Base-by-base conservation (phyloP, 2,329 filamentous ascomycete genomes). In the Pleomassaria siparia region DNA sequence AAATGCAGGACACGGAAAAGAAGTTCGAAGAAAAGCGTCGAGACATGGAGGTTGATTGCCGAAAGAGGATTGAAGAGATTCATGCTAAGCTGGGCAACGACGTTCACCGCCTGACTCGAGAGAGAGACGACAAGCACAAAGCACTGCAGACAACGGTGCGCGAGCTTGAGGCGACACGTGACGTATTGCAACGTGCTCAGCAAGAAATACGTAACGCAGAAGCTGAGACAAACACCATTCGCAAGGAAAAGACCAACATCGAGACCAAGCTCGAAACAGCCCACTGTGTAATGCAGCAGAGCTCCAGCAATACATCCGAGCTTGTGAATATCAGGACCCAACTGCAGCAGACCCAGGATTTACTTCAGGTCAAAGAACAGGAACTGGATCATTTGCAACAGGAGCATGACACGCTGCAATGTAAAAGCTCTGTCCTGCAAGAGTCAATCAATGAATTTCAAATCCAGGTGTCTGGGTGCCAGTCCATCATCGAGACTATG, bases 51-150 rank as follows among this genome's bases (percentile, higher is more conserved):
- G 42, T 53, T 24, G 41, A 58, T 4, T 51, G 29, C 12, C 29
- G 44, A 10, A 47, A 50, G 18, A 35, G 32, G 1, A 41, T 58
- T 5, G 26, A 40, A 1, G 53, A 62, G 24, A 50, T 51, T 20
- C 50, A 63, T 21, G 49, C 42, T 10, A 21, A n/a, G 8, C 50
- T 52, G 9, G 37, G 42, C 8, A 58, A 50, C 16, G 44, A 59
- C 10, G 46, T 63, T 4, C 51, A 55, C 40, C 46, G 49, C 16
- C 36, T 60, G 4, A 52, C 36, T 2, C 32, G 35, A 8, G 53
- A 63, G 22, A 43, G 44, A 11, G 36, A 55, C 13, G 56, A 55
- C 6, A 61, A 50, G 21, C 46, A 58, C 11, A 45, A 37, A 2
- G 21, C 24, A 5, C 22, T 53, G 10, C 25, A 50, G 12, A 20